phyloP scores from a whole-genome alignment of 208 protist genomes.

The Leishmania tropica region DNA sequence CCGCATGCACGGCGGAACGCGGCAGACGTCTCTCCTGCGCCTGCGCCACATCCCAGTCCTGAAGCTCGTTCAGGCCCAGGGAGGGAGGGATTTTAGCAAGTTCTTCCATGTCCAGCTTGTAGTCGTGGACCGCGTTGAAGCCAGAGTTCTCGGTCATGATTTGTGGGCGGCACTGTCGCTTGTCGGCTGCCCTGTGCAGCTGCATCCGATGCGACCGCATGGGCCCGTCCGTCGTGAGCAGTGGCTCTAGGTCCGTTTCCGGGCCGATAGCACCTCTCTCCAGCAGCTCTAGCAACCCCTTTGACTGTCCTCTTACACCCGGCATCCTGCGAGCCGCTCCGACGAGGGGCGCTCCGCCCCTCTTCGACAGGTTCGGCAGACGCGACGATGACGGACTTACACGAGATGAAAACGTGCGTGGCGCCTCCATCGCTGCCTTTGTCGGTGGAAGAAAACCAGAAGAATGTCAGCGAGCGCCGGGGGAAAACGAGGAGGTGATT shows the following conservation, averaged over 20 bases:
- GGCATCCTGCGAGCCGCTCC: constrained; percentile 7
- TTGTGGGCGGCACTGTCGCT: constrained; percentile 12
- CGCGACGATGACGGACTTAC: constrained; percentile 5
- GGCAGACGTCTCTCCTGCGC: constrained; percentile 22
- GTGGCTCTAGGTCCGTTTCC: constrained; percentile 61
- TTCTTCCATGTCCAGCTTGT: constrained; percentile 74
- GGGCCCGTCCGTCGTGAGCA: constrained; percentile 59
- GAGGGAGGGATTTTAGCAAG: constrained; percentile 75
- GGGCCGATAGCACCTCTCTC: constrained; percentile 48
- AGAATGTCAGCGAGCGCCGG: neutral
- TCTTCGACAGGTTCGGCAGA: constrained; percentile 14
- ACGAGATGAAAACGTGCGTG: constrained; percentile 1
- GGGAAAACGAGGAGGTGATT: neutral
- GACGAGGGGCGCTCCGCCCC: neutral
- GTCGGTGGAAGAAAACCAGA: neutral
- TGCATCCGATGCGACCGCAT: constrained; percentile 51
- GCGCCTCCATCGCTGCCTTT: constrained; percentile 17
- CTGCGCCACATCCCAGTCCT: constrained; percentile 70
- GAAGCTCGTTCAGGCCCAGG: constrained; percentile 75
- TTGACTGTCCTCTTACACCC: neutral
- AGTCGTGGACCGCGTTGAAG: constrained; percentile 57
- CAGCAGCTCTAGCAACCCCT: constrained; percentile 45
- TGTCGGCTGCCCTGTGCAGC: constrained; percentile 28
- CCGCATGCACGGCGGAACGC: constrained; percentile 1
- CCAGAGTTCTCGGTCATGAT: constrained; percentile 77